These are phyloP conservation scores for Colletotrichum tabaci DNA, from an alignment of 2,329 filamentous ascomycete species.

Conservation along the genomic window DNA sequence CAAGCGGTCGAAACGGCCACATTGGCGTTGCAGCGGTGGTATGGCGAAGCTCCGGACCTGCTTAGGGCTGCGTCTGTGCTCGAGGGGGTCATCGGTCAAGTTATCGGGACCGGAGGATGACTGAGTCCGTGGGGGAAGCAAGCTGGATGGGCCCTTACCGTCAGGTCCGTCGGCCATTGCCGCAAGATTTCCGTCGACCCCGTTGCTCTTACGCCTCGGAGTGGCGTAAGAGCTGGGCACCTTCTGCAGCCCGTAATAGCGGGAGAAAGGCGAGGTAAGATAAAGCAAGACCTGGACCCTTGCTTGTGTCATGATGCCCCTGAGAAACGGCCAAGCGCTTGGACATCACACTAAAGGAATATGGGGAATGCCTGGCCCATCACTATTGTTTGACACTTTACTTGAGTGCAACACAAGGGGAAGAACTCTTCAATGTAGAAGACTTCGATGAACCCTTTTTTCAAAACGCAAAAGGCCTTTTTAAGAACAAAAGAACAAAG, in stretches of 20 bases:
- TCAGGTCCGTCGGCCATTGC: slow-evolving; percentile 1
- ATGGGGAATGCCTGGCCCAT: neutral
- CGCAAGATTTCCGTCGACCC: neutral
- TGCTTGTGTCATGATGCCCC: neutral
- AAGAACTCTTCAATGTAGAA: no score
- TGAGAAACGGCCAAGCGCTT: neutral
- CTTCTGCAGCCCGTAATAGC: no score
- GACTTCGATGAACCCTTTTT: no score
- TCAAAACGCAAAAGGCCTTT: no score
- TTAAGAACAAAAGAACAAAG: no score
- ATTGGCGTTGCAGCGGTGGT: slow-evolving; percentile 44
- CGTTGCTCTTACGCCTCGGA: neutral
- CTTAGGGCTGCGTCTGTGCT: slow-evolving; percentile 36
- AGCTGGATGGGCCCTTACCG: slow-evolving; percentile 3
- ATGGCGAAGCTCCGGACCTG: slow-evolving; percentile 45
- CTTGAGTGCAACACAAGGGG: neutral
- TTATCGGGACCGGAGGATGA: slow-evolving; percentile 30
- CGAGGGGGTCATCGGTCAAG: slow-evolving; percentile 29
- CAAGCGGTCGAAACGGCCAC: slow-evolving; percentile 44
- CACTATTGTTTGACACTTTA: neutral
- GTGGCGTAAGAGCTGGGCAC: no score
- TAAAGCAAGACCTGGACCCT: neutral
- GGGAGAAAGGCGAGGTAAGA: neutral
- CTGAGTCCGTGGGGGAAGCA: slow-evolving; percentile 16
- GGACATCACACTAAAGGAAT: neutral